A percentile compares a stretch with the other conserved stretches of the same genome.
These are phyloP conservation scores for Malbranchea zuffiana DNA, from an alignment of 2,329 filamentous ascomycete species.

Conservation along the genomic window DNA sequence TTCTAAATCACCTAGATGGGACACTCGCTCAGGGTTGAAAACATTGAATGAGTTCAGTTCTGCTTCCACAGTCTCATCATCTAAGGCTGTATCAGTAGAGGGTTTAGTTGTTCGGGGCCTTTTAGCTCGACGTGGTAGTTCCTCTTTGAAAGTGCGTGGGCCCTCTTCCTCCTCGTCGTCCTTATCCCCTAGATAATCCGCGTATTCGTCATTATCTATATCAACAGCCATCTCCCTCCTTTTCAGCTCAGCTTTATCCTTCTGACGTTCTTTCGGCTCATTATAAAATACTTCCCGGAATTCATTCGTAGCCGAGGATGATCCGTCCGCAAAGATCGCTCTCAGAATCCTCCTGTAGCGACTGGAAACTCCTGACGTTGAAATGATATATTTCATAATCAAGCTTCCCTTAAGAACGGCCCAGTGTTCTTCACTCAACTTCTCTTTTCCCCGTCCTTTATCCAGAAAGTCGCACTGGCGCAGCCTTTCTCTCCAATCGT, in stretches of 20 bases:
- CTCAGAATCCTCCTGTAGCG: slow-evolving; percentile 34
- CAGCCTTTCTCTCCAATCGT: slow-evolving; percentile 33
- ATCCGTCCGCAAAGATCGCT: slow-evolving; percentile 39
- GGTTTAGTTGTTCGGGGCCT: slow-evolving; percentile 20
- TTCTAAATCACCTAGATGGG: slow-evolving; percentile 28
- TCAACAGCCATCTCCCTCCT: slow-evolving; percentile 35
- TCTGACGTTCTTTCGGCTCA: slow-evolving; percentile 31
- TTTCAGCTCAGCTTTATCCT: slow-evolving; percentile 24
- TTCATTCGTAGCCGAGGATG: slow-evolving; percentile 27
- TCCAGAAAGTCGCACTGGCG: slow-evolving; percentile 14
- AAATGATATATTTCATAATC: slow-evolving; percentile 34
- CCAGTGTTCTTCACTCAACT: not conserved
- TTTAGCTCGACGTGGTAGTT: slow-evolving; percentile 22
- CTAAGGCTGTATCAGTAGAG: slow-evolving; percentile 3
- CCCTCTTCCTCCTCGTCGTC: slow-evolving; percentile 27
- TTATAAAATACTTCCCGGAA: slow-evolving; percentile 37
- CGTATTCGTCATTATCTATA: slow-evolving; percentile 37
- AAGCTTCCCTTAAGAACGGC: slow-evolving; percentile 29
- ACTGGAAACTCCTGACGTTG: slow-evolving; percentile 22
- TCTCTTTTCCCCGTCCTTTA: not conserved
- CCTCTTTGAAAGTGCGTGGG: slow-evolving; percentile 10
- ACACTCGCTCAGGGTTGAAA: slow-evolving; percentile 18
- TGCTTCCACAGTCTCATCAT: slow-evolving; percentile 3
- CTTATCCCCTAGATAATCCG: slow-evolving; percentile 34
- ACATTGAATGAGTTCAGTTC: slow-evolving; percentile 11